Conservation (phyloP, 2,329 filamentous ascomycete genomes). For the Alternaria tenuissima region DNA sequence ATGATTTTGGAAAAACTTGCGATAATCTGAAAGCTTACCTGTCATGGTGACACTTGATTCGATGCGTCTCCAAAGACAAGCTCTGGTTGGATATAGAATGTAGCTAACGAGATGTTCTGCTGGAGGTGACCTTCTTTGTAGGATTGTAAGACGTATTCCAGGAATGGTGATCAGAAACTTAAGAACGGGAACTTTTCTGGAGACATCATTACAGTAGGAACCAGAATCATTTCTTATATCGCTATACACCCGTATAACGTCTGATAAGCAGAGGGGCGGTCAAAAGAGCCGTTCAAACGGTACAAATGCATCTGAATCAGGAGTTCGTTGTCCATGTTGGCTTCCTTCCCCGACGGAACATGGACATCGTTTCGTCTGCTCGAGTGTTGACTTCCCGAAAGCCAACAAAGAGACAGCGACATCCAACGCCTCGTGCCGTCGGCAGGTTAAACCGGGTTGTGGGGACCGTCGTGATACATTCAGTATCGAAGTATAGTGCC, state of each 20-base stretch:
- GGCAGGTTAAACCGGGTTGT: not conserved
- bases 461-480: not conserved
- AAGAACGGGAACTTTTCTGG: not conserved
- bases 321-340: constrained; percentile 14
- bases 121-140: not conserved
- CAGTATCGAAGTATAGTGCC: not conserved
- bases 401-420: constrained; percentile 4
- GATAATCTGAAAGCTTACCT: constrained; percentile 8
- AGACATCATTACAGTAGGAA: not conserved
- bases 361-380: constrained; percentile 9
- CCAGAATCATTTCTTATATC: constrained; percentile 7
- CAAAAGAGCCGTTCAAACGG: constrained; percentile 21
- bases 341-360: constrained; percentile 23
- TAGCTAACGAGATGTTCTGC: not conserved
- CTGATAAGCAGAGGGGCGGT: constrained; percentile 13
- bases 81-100: not conserved
- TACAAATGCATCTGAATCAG: constrained; percentile 8
- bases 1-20: not conserved
- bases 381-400: constrained; percentile 10
- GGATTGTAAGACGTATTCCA: not conserved
- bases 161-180: not conserved
- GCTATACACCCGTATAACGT: constrained; percentile 1
- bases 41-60: constrained; percentile 20
- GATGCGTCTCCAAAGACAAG: not conserved
- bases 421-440: not conserved